phyloP scores from a whole-genome alignment of 2,329 filamentous ascomycete species.

The Fusarium sublunatum region DNA sequence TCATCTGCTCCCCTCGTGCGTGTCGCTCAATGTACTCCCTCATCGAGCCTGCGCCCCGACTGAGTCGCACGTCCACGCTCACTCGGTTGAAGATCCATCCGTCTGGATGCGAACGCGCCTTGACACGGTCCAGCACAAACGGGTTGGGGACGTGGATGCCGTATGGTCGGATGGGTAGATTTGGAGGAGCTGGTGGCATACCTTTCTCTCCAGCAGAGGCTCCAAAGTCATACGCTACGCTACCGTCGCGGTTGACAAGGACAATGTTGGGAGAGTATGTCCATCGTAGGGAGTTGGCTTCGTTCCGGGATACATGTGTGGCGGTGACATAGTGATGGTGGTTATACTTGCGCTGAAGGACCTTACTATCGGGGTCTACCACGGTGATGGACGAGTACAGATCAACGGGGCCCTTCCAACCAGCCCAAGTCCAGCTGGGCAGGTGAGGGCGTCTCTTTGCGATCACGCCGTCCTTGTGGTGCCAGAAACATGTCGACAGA shows the following conservation, averaged over 20 bases:
- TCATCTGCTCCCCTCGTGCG: constrained; percentile 52
- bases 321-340: constrained; percentile 52
- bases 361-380: constrained; percentile 47
- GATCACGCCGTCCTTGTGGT: constrained; percentile 46
- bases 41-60: constrained; percentile 45
- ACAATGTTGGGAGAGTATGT: constrained; percentile 51
- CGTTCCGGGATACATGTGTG: constrained; percentile 51
- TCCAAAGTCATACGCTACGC: constrained; percentile 50
- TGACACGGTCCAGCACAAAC: constrained; percentile 50
- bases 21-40: constrained; percentile 51
- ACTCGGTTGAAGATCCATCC: constrained; percentile 53
- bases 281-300: constrained; percentile 48
- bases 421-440: constrained; percentile 54
- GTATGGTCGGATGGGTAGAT: constrained; percentile 45
- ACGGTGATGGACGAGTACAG: constrained; percentile 50
- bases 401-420: constrained; percentile 52
- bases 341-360: constrained; percentile 48
- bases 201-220: constrained; percentile 12
- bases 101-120: constrained; percentile 47
- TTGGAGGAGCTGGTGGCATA: constrained; percentile 35
- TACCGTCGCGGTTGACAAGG: constrained; percentile 47
- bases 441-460: constrained; percentile 47
- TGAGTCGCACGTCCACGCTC: constrained; percentile 50
- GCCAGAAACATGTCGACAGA: constrained; percentile 52
- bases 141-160: constrained; percentile 50